Percentiles rank a stretch among this genome's conserved stretches.
These are phyloP conservation scores for Penicillium sp. DNA, from an alignment of 2,329 filamentous ascomycete species.

Conservation along the genomic window DNA sequence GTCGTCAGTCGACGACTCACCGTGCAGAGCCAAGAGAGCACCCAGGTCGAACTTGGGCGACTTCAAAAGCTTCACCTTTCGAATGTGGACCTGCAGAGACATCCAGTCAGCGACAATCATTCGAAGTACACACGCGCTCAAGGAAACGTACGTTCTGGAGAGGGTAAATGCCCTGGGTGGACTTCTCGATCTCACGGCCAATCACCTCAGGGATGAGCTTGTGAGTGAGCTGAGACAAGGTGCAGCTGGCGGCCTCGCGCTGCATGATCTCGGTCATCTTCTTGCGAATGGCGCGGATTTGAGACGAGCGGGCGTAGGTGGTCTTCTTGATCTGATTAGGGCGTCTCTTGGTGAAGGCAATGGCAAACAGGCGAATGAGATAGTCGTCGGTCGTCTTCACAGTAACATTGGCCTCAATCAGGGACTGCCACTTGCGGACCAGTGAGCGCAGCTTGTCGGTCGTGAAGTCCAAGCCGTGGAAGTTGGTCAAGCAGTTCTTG, in stretches of 20 bases:
- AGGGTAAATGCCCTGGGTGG: slow-evolving; percentile 98
- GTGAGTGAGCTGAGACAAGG: slow-evolving; percentile 89
- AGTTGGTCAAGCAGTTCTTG: slow-evolving; percentile 99
- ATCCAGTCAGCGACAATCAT: slow-evolving; percentile 31
- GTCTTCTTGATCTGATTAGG: slow-evolving; percentile 99
- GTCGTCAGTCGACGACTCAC: slow-evolving; percentile 93
- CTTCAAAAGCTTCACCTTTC: slow-evolving; percentile 99
- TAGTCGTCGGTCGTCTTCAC: slow-evolving; percentile 99
- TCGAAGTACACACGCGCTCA: not conserved
- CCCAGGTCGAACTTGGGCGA: slow-evolving; percentile 98
- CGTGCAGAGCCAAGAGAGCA: slow-evolving; percentile 91
- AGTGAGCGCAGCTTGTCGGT: slow-evolving; percentile 99
- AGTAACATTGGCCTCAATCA: slow-evolving; percentile 99
- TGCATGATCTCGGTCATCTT: slow-evolving; percentile 99
- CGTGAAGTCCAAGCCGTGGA: slow-evolving; percentile 99
- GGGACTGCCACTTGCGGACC: slow-evolving; percentile 98
- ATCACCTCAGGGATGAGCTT: slow-evolving; percentile 99
- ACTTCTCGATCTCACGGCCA: slow-evolving; percentile 99
- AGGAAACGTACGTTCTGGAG: slow-evolving; percentile 79
- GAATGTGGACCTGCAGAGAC: slow-evolving; percentile 78
- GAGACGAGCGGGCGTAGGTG: slow-evolving; percentile 92
- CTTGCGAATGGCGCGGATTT: slow-evolving; percentile 96
- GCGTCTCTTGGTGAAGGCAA: slow-evolving; percentile 98
- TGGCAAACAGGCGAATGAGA: slow-evolving; percentile 97
- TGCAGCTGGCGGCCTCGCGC: slow-evolving; percentile 90